These are phyloP conservation scores for Amoebophrya sp. DNA, from an alignment of 169 alveolate species.

Conservation along the genomic window DNA sequence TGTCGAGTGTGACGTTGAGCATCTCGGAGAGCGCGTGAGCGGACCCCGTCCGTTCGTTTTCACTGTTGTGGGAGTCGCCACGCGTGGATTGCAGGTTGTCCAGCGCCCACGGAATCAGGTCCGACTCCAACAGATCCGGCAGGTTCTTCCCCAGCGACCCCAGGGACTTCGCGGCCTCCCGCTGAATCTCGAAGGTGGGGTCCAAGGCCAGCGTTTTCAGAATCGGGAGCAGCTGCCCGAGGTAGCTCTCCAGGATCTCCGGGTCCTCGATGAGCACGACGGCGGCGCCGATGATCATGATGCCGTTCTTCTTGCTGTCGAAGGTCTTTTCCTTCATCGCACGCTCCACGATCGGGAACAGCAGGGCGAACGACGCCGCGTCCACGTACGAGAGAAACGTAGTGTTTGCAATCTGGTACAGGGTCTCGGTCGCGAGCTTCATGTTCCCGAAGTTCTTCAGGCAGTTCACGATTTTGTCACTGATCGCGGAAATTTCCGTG, in stretches of 20 bases:
- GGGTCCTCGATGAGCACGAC: not conserved
- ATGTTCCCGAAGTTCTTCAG: constrained; percentile 23
- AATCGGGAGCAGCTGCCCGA: not conserved
- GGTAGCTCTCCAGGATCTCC: not conserved
- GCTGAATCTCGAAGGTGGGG: constrained; percentile 23
- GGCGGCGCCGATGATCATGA: not conserved
- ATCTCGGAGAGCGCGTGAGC: not conserved
- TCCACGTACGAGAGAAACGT: not conserved
- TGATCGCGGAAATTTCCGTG: not conserved
- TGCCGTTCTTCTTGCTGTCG: constrained; percentile 13
- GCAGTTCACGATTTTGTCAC: not conserved
- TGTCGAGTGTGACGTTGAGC: not conserved
- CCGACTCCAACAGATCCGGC: not conserved
- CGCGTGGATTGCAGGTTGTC: not conserved
- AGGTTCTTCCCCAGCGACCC: not conserved
- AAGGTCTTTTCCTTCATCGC: not conserved
- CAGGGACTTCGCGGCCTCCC: constrained; percentile 2
- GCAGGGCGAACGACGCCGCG: constrained; percentile 15
- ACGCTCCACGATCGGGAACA: constrained; percentile 16
- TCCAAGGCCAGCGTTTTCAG: not conserved
- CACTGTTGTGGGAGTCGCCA: not conserved
- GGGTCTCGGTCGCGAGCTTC: constrained; percentile 20
- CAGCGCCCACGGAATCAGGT: not conserved
- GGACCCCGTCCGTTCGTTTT: not conserved
- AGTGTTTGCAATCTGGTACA: constrained; percentile 2